A percentile compares a stretch with the other conserved stretches of the same genome.
phyloP scores from a whole-genome alignment of 345 rosid species.

The Citrus trifoliata region DNA sequence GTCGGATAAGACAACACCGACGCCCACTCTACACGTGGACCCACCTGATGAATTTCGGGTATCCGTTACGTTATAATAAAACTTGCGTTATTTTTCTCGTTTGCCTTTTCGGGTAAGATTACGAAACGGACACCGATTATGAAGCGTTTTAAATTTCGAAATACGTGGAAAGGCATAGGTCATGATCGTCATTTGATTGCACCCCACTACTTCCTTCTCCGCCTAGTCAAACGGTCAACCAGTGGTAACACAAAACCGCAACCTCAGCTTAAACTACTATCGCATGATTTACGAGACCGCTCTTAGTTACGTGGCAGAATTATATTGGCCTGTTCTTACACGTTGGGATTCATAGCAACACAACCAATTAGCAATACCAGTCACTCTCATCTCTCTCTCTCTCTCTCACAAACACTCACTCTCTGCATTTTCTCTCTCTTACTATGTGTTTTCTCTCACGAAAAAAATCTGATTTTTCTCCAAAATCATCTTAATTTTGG shows the following conservation, averaged over 20 bases:
- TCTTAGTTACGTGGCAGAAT: constrained; percentile 35
- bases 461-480: constrained; percentile 36
- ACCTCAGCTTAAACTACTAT: not conserved
- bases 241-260: constrained; percentile 14
- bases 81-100: not conserved
- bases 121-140: not conserved
- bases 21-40: constrained; percentile 22
- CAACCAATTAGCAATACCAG: constrained; percentile 41
- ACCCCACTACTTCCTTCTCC: not conserved
- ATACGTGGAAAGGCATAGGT: constrained; percentile 2
- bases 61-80: constrained; percentile 23
- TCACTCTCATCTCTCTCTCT: constrained; percentile 39
- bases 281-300: constrained; percentile 31
- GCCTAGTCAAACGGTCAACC: constrained; percentile 62
- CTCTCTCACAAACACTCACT: constrained; percentile 27
- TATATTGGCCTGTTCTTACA: constrained; percentile 28
- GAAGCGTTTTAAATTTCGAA: not conserved
- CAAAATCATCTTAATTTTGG: constrained; percentile 16
- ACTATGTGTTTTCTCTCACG: constrained; percentile 47
- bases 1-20: constrained; percentile 46
- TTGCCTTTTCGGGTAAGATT: not conserved
- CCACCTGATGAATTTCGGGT: constrained; percentile 19
- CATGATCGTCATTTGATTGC: not conserved
- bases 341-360: constrained; percentile 52
- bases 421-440: constrained; percentile 14